These are phyloP conservation scores for Dysphania ambrosioides DNA, from an alignment of 148 eudicot species.

Conservation along the genomic window DNA sequence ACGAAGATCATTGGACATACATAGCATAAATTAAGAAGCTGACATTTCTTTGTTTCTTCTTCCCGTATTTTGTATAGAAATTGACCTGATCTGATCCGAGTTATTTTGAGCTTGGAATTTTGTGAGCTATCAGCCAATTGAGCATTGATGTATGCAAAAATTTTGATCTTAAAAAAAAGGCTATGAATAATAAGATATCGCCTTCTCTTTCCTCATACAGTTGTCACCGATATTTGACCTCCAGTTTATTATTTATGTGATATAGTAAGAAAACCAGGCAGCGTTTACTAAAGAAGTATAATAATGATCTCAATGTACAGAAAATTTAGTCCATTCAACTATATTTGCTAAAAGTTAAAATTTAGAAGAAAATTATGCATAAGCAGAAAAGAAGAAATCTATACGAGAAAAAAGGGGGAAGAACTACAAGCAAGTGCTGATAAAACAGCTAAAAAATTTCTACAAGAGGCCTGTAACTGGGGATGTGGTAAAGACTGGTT, in stretches of 20 bases:
- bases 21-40: conserved; percentile 19
- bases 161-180: conserved; percentile 1
- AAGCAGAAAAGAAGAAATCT: conserved; percentile 12
- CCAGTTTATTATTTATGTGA: too few relatives aligned
- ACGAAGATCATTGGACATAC: neutral
- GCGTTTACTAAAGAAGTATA: neutral
- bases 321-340: neutral
- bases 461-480: conserved; percentile 37
- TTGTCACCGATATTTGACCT: too few relatives aligned
- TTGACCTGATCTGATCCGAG: neutral
- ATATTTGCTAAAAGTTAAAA: conserved; percentile 2
- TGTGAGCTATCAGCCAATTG: conserved; percentile 18
- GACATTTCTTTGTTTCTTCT: conserved; percentile 9
- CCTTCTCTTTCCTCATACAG: neutral
- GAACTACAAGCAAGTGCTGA: conserved; percentile 21
- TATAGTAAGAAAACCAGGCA: neutral
- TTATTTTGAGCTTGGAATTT: neutral
- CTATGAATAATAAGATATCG: neutral
- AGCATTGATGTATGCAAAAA: neutral
- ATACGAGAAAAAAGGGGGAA: conserved; percentile 11
- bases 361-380: neutral
- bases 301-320: conserved; percentile 22
- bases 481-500: conserved; percentile 38
- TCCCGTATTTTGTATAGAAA: conserved; percentile 6
- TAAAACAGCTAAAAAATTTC: conserved; percentile 14